Evolutionary conservation across 257 asterid species (phyloP).

Genomic region (Striga asiatica): DNA sequence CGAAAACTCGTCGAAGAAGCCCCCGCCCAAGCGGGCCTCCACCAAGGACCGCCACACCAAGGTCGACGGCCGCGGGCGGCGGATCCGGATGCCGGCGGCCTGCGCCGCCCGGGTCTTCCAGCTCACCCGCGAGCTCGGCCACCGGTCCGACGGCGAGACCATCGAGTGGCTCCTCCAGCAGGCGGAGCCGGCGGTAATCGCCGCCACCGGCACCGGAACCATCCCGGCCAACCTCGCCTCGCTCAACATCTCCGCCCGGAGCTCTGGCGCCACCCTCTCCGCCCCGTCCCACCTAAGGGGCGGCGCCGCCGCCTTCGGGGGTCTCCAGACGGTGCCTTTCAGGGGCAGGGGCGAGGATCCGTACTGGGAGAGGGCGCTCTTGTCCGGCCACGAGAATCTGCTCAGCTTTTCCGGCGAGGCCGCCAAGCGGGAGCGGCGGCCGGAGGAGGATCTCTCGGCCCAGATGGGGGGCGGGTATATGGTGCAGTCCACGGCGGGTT

Average conservation of each 20-base stretch:
- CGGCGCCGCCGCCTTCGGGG: slow-evolving; percentile 39
- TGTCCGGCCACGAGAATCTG: not conserved
- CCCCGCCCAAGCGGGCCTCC: slow-evolving; percentile 33
- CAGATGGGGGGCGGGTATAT: slow-evolving; percentile 20
- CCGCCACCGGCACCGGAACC: slow-evolving; percentile 87
- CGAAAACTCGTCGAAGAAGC: slow-evolving; percentile 23
- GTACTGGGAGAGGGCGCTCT: slow-evolving; percentile 4
- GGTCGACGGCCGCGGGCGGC: slow-evolving; percentile 51
- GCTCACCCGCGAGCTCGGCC: slow-evolving; percentile 52
- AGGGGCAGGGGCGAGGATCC: slow-evolving; percentile 8
- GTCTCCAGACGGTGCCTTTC: slow-evolving; percentile 18
- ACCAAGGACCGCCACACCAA: slow-evolving; percentile 62
- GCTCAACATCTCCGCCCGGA: slow-evolving; percentile 48
- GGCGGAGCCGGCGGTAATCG: slow-evolving; percentile 82
- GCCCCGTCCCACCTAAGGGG: too few species aligned
- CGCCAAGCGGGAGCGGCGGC: slow-evolving; percentile 22
- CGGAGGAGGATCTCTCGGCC: slow-evolving; percentile 21
- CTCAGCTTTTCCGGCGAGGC: slow-evolving; percentile 19
- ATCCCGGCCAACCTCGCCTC: slow-evolving; percentile 76
- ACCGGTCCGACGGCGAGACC: slow-evolving; percentile 34
- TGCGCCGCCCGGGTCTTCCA: slow-evolving; percentile 86
- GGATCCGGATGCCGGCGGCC: slow-evolving; percentile 75
- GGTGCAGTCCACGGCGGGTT: slow-evolving; percentile 26
- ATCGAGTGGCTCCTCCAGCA: slow-evolving; percentile 65
- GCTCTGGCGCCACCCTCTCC: slow-evolving; percentile 51